Conservation (phyloP, 495 filamentous ascomycete genomes). For the Penicillium chermesinum region DNA sequence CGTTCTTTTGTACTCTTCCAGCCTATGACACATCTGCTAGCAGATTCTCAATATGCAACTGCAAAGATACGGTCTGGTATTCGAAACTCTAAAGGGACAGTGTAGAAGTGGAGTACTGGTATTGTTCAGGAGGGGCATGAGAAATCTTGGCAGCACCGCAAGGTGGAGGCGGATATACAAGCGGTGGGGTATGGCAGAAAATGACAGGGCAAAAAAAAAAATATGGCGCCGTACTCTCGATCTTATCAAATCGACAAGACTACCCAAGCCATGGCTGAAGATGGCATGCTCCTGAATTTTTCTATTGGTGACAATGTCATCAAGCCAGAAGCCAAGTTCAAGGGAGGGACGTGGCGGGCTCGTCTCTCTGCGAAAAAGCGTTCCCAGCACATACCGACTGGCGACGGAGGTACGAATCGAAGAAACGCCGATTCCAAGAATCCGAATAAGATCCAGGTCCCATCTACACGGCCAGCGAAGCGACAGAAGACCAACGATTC, state of each 20-base stretch:
- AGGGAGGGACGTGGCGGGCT: conserved; percentile 88
- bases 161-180: too few relatives aligned
- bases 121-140: too few relatives aligned
- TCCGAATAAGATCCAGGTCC: conserved; percentile 37
- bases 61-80: too few relatives aligned
- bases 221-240: neutral
- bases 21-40: too few relatives aligned
- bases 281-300: conserved; percentile 94
- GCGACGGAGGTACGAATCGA: conserved; percentile 15
- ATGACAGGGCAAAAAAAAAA: neutral
- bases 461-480: conserved; percentile 32
- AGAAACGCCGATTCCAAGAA: conserved; percentile 25
- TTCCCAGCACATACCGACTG: conserved; percentile 46
- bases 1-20: too few relatives aligned
- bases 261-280: conserved; percentile 96
- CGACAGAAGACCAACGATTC: conserved; percentile 33
- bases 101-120: too few relatives aligned
- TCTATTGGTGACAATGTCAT: conserved; percentile 57
- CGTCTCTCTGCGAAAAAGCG: conserved; percentile 74
- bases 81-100: too few relatives aligned
- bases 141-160: too few relatives aligned
- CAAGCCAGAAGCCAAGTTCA: conserved; percentile 64
- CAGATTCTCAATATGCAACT: too few relatives aligned
- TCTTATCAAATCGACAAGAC: too few relatives aligned
- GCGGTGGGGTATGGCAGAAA: too few relatives aligned